Percentiles rank a stretch among this genome's conserved stretches.
Evolutionary conservation across 164 flowering plant genomes (phyloP).

Genomic region (Aristolochia californica): DNA sequence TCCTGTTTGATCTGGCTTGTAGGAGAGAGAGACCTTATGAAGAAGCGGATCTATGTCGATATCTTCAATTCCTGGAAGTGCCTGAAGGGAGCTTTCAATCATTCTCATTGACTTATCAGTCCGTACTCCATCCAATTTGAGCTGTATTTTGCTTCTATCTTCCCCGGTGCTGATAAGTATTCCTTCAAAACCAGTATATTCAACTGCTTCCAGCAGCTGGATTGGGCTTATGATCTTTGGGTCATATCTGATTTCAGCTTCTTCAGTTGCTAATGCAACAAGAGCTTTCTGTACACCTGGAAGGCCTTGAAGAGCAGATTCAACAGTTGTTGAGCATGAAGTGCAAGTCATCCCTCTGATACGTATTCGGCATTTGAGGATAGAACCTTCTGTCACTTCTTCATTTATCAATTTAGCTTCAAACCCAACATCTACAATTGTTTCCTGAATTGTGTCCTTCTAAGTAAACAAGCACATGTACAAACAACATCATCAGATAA

Average conservation of each 20-base stretch:
- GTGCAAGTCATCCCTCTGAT: slow-evolving; percentile 87
- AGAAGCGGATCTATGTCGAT: slow-evolving; percentile 28
- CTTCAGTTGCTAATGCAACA: slow-evolving; percentile 79
- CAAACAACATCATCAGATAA: background rate
- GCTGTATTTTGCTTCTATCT: slow-evolving; percentile 44
- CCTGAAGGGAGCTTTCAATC: slow-evolving; percentile 46
- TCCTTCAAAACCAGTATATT: slow-evolving; percentile 67
- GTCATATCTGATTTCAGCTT: slow-evolving; percentile 59
- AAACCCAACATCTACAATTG: slow-evolving; percentile 78
- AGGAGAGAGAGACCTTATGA: slow-evolving; percentile 44
- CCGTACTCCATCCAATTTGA: slow-evolving; percentile 49
- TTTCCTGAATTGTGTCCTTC: slow-evolving; percentile 66
- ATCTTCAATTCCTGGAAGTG: slow-evolving; percentile 58
- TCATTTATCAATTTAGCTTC: slow-evolving; percentile 42
- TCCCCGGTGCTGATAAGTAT: slow-evolving; percentile 52
- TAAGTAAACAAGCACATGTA: slow-evolving; percentile 6
- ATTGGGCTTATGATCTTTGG: slow-evolving; percentile 31
- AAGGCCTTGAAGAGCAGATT: slow-evolving; percentile 38
- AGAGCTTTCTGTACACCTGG: slow-evolving; percentile 56
- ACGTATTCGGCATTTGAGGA: slow-evolving; percentile 43
- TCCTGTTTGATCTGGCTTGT: slow-evolving; percentile 62
- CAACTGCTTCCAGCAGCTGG: slow-evolving; percentile 39
- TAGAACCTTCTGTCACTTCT: slow-evolving; percentile 23
- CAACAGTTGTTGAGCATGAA: slow-evolving; percentile 60
- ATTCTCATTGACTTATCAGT: slow-evolving; percentile 30